Evolutionary conservation across 257 asterid species (phyloP).

Genomic region (Penstemon eatonii): DNA sequence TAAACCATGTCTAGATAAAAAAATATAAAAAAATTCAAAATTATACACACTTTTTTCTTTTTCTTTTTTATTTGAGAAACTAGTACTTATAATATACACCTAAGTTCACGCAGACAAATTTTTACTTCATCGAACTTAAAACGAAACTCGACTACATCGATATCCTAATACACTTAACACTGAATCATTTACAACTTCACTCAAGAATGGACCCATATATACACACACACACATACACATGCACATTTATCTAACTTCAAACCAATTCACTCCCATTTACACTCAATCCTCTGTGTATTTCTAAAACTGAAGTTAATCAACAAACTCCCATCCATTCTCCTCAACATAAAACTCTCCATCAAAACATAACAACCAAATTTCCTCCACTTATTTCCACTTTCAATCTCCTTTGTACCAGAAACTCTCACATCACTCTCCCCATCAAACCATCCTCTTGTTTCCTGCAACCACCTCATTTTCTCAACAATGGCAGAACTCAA

Average conservation of each 20-base stretch:
- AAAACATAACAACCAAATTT: constrained; percentile 70
- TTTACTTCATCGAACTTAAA: too few relatives aligned
- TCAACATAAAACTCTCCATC: constrained; percentile 77
- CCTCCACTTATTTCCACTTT: constrained; percentile 48
- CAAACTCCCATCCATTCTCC: constrained; percentile 72
- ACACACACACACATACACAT: background rate
- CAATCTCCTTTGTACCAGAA: constrained; percentile 47
- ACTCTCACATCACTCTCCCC: constrained; percentile 59
- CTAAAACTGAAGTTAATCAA: constrained; percentile 56
- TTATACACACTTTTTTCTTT: too few relatives aligned
- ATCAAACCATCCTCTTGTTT: constrained; percentile 73
- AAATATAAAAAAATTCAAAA: too few relatives aligned
- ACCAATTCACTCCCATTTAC: constrained; percentile 55
- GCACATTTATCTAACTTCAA: background rate
- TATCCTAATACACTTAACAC: too few relatives aligned
- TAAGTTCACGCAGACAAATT: too few relatives aligned
- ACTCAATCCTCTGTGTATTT: constrained; percentile 44
- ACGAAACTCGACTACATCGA: too few relatives aligned
- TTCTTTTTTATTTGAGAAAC: too few relatives aligned
- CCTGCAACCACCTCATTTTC: constrained; percentile 69
- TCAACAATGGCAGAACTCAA: constrained; percentile 46
- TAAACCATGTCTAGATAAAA: too few relatives aligned
- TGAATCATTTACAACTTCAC: too few relatives aligned
- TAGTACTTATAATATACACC: too few relatives aligned
- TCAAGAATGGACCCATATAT: too few relatives aligned